These are phyloP conservation scores for Chlorella variabilis DNA, from an alignment of 163 green algal genomes.

Conservation along the genomic window DNA sequence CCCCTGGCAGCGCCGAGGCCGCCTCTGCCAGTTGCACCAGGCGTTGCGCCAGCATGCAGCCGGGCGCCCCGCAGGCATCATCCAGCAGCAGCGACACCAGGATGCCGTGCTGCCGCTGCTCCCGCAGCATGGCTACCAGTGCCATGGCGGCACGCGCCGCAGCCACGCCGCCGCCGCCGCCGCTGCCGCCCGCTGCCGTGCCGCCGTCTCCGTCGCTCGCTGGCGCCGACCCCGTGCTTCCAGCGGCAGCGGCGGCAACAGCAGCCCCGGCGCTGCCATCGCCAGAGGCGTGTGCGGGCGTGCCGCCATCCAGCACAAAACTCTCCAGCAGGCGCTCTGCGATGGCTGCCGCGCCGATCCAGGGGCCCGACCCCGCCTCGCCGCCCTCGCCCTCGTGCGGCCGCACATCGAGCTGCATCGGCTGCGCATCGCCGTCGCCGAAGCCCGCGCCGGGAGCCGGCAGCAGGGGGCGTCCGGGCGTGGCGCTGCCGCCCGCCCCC, in stretches of 20 bases:
- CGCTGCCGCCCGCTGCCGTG: not conserved
- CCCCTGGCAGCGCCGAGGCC: not conserved
- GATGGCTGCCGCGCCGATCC: slow-evolving; percentile 10
- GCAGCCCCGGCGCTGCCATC: not conserved
- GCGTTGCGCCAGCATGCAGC: slow-evolving; percentile 26
- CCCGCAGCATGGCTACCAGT: slow-evolving; percentile 18
- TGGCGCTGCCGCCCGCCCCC: not conserved
- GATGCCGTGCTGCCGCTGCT: slow-evolving; percentile 14
- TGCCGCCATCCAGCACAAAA: slow-evolving; percentile 4
- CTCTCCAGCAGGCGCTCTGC: slow-evolving; percentile 18
- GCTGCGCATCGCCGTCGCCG: not conserved
- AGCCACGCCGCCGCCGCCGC: not conserved
- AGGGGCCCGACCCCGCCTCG: not conserved
- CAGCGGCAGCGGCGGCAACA: not conserved
- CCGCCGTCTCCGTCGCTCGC: not conserved
- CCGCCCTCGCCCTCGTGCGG: not conserved
- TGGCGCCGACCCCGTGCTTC: not conserved
- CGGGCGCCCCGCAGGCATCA: slow-evolving; percentile 1
- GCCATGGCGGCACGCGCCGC: slow-evolving; percentile 16
- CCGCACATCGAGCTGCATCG: not conserved
- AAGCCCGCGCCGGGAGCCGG: not conserved
- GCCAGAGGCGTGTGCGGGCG: not conserved
- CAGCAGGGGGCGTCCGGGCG: not conserved
- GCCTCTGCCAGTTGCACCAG: slow-evolving; percentile 31
- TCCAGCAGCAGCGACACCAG: slow-evolving; percentile 10